A percentile compares a stretch with the other conserved stretches of the same genome.
Conservation (phyloP, 2,329 filamentous ascomycete genomes). For the Fusarium devonianum region DNA sequence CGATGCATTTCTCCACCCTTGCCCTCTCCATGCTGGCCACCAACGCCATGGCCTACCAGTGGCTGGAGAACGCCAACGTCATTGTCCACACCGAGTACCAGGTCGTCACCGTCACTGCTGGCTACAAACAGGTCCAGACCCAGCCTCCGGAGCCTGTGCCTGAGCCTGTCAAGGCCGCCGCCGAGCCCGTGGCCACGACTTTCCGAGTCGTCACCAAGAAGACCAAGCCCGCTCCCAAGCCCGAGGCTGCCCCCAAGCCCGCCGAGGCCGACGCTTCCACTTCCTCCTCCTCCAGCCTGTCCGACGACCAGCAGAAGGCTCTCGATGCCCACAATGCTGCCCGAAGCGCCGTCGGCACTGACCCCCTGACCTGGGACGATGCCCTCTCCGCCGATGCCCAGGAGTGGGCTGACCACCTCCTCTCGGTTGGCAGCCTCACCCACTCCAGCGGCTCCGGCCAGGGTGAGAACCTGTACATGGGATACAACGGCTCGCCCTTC, state of each 20-base stretch:
- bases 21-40: slow-evolving; percentile 24
- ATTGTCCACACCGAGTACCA: slow-evolving; percentile 21
- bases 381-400: slow-evolving; percentile 35
- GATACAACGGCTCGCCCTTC: slow-evolving; percentile 21
- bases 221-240: not conserved
- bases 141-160: slow-evolving; percentile 1
- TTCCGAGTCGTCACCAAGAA: slow-evolving; percentile 6
- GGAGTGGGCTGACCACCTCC: slow-evolving; percentile 36
- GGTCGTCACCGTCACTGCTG: slow-evolving; percentile 18
- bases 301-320: slow-evolving; percentile 33
- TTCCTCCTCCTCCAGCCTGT: slow-evolving; percentile 18
- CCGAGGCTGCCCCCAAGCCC: slow-evolving; percentile 6
- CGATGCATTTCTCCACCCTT: slow-evolving; percentile 35
- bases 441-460: slow-evolving; percentile 30
- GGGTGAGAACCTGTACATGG: slow-evolving; percentile 41
- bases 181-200: slow-evolving; percentile 1
- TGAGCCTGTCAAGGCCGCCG: slow-evolving; percentile 6
- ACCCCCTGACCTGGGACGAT: slow-evolving; percentile 31
- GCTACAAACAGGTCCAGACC: not conserved
- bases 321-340: slow-evolving; percentile 40
- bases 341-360: slow-evolving; percentile 32
- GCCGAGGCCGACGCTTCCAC: not conserved
- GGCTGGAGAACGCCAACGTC: slow-evolving; percentile 11
- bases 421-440: slow-evolving; percentile 23
- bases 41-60: slow-evolving; percentile 29